Evolutionary conservation across 1,284 basidiomycete genomes (phyloP), one percentile per base, ranked within the genome.

Genomic region (Pyrrhoderma lamaoense): DNA sequence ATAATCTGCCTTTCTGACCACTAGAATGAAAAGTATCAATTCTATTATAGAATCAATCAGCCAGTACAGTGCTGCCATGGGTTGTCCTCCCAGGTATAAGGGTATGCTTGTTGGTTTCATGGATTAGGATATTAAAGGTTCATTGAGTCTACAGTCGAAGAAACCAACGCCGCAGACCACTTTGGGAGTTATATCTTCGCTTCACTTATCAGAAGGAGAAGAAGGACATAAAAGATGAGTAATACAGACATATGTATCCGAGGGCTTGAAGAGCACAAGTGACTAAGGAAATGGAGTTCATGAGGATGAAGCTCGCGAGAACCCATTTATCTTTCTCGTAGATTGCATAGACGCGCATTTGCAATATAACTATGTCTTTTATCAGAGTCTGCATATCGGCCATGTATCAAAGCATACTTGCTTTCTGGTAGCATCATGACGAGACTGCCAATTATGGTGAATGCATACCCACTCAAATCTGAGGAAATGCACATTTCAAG

Each of bases 11-110:
- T 50, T 50, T 9, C 21, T 37, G 19, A 43, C 14, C 13, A 50
- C 49, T 27, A 50, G 16, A 34, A 50, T 31, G 42, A 43, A 50
- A 3, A 50, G 42, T 21, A 50, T 23, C 5, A 44, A 21, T 19
- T 50, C 49, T 7, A 43, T 13, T 8, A 50, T 19, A 14, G 49
- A 37, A 18, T 22, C 44, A 13, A 36, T 18, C 7, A 39, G 5
- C 49, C 40, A 50, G 35, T 19, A 34, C 19, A 44, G 23, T 8
- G 16, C 49, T 43, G 49, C 7, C 27, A 44, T 50, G 2, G 40
- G 49, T 5, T 31, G 27, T n/a, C n/a, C n/a, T n/a, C n/a, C n/a
- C n/a, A n/a, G n/a, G n/a, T n/a, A n/a, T n/a, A n/a, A n/a, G n/a
- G n/a, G n/a, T n/a, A n/a, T n/a, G n/a, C n/a, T n/a, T n/a, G n/a